Evolutionary conservation across 2,329 filamentous ascomycete genomes (phyloP), one percentile per base, ranked within the genome.

Genomic region (Xylaria arbuscula): DNA sequence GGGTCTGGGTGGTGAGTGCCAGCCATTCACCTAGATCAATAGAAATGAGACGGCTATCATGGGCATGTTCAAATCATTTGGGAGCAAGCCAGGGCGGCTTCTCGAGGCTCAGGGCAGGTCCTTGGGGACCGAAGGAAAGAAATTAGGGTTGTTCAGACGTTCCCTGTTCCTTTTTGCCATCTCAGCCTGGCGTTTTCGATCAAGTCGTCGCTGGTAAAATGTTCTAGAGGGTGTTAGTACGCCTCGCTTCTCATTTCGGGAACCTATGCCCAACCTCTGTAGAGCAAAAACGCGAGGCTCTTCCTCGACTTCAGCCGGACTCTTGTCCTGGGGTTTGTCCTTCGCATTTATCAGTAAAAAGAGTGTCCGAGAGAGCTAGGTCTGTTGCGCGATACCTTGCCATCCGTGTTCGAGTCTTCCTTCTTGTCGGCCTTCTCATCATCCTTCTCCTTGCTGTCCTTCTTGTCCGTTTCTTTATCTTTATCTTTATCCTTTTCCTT

Each of bases 91-190:
- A 17, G 17, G 28, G 13, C 36, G 59, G 22, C 40, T 57, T 47
- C n/a, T 36, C 17, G 24, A 53, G 50, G 48, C 53, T 73, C 61
- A 78, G 53, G 76, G 75, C 22, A 74, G 61, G 57, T 71, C 71
- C 64, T 88, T 92, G 1, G 95, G 95, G 0, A 96, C 93, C 50
- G 92, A 92, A 1, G 96, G 96, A 76, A 98, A 98, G 67, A 92
- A 88, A 32, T 86, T 88, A 1, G 93, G 92, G 76, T 94, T 91
- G 70, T 88, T 90, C 68, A 97, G 80, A 53, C 93, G 88, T 78
- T 98, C 93, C 51, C 90, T 89, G 76, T 95, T 96, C 61, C 92
- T 86, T 80, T 90, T 97, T 11, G 93, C 92, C 62, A 90, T 85
- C 76, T 96, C 93, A n/a, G 88, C 87, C 78, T 92, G 92, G 51